These are phyloP conservation scores for Viridothelium virens DNA, from an alignment of 495 filamentous ascomycete species.

Conservation along the genomic window DNA sequence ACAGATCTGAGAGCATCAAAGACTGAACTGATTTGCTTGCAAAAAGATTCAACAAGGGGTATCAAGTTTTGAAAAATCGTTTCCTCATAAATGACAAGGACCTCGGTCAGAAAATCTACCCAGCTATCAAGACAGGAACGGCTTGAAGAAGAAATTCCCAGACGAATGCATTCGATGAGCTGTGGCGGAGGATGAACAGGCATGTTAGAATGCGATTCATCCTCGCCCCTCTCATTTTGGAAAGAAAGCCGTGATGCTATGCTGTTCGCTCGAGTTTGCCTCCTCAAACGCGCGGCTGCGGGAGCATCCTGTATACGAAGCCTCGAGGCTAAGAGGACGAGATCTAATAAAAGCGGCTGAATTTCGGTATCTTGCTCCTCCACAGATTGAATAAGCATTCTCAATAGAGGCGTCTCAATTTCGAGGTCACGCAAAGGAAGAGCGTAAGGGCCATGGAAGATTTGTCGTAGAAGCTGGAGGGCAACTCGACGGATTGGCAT, in stretches of 20 bases:
- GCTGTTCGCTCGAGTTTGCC: slow-evolving; percentile 6
- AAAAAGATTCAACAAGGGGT: slow-evolving; percentile 83
- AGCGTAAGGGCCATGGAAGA: slow-evolving; percentile 64
- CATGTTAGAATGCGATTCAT: slow-evolving; percentile 20
- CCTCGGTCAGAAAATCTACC: slow-evolving; percentile 78
- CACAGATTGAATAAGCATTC: slow-evolving; percentile 58
- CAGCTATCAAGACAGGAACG: slow-evolving; percentile 80
- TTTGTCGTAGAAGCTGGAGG: slow-evolving; percentile 63
- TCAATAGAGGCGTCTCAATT: slow-evolving; percentile 65
- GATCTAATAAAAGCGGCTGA: slow-evolving; percentile 24
- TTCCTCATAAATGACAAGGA: slow-evolving; percentile 71
- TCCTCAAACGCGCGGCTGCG: slow-evolving; percentile 18
- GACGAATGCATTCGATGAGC: slow-evolving; percentile 72
- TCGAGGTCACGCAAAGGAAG: slow-evolving; percentile 57
- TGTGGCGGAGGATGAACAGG: slow-evolving; percentile 52
- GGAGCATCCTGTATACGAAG: slow-evolving; percentile 19
- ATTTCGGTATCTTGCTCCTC: slow-evolving; percentile 45
- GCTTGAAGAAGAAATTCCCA: slow-evolving; percentile 66
- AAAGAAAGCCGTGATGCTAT: slow-evolving; percentile 3
- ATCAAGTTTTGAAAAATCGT: slow-evolving; percentile 84
- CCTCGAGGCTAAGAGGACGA: slow-evolving; percentile 24
- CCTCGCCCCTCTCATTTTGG: background rate
- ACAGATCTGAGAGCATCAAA: slow-evolving; percentile 56
- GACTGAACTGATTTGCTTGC: slow-evolving; percentile 59
- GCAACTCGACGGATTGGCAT: slow-evolving; percentile 60